Conservation (phyloP, 1,139 yeast genomes). For the Saccharomyces pastorianus region DNA sequence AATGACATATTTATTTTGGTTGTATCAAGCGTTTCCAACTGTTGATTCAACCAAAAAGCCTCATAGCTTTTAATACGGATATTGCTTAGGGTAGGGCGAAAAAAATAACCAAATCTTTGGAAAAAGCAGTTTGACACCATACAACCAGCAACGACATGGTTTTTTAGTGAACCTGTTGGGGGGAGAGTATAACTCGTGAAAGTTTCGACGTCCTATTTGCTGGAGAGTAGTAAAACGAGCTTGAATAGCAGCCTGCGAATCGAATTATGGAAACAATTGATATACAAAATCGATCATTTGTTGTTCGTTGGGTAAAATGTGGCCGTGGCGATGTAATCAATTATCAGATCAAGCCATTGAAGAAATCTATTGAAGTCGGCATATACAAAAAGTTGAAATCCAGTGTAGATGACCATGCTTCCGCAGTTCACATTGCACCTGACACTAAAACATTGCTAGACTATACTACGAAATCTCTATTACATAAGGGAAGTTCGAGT, state of each 20-base stretch:
- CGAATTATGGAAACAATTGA: slow-evolving; percentile 73
- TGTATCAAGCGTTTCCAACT: background rate
- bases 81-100: background rate
- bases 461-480: slow-evolving; percentile 17
- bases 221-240: background rate
- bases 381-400: slow-evolving; percentile 31
- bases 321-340: slow-evolving; percentile 57
- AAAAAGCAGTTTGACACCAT: background rate
- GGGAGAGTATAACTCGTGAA: background rate
- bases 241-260: background rate
- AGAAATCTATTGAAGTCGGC: slow-evolving; percentile 56
- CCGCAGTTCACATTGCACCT: slow-evolving; percentile 23
- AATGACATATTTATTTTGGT: background rate
- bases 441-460: slow-evolving; percentile 23
- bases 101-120: background rate
- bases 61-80: background rate
- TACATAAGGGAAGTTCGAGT: slow-evolving; percentile 15
- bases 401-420: slow-evolving; percentile 13
- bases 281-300: slow-evolving; percentile 78
- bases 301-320: slow-evolving; percentile 83
- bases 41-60: slow-evolving; percentile 1
- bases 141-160: background rate
- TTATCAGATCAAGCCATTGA: slow-evolving; percentile 80
- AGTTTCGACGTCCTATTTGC: background rate
- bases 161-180: background rate